Base-by-base conservation (phyloP, 495 filamentous ascomycete genomes). In the Penicillium diatomitis region DNA sequence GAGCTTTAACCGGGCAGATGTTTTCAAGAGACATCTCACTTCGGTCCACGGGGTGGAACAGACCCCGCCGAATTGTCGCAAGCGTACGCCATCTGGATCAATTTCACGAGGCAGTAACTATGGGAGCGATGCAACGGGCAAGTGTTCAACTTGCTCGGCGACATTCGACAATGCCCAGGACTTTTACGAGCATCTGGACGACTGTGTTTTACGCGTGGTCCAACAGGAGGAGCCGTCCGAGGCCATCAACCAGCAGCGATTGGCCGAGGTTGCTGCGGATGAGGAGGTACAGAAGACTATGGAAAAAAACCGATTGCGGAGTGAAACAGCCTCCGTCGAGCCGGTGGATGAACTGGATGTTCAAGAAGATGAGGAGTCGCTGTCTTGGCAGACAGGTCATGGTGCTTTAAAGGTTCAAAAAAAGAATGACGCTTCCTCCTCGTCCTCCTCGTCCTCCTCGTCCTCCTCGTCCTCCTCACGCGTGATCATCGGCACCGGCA, bases 131-230 rank as follows among this genome's bases (percentile, higher is more conserved):
- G 82, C 83, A 5, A 90, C 86, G 37, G 94, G 91, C 68, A 96
- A 92, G 68, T 99, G 92, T 67, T 95, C 90, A 8, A 99, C 92
- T 31, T 99, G 92, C 67, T 86, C 86, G 12, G 77, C 78, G 32
- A 96, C 85, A 11, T 99, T 99, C 71, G 81, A 77, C 67, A 96
- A 86, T 57, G 90, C 92, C 12, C 92, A 99, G 60, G 90, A 97
- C 65, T 96, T 97, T 69, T 97, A 97, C 66, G 92, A 99, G 75
- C 92, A 99, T 79, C 70, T 99, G 56, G 92, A 99, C 64, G 92
- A 99, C 75, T 99, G 92, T 66, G 94, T 99, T 48, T 78, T 97
- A 48, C 87, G 90, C 57, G 91, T 96, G 47, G 94, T 99, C 35
- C 94, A 97, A 63, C 90, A 96, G 68, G 88, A 94, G 62, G 92